Base-by-base conservation (phyloP, 2,329 filamentous ascomycete genomes). In the Arthrobotrys sinensis region DNA sequence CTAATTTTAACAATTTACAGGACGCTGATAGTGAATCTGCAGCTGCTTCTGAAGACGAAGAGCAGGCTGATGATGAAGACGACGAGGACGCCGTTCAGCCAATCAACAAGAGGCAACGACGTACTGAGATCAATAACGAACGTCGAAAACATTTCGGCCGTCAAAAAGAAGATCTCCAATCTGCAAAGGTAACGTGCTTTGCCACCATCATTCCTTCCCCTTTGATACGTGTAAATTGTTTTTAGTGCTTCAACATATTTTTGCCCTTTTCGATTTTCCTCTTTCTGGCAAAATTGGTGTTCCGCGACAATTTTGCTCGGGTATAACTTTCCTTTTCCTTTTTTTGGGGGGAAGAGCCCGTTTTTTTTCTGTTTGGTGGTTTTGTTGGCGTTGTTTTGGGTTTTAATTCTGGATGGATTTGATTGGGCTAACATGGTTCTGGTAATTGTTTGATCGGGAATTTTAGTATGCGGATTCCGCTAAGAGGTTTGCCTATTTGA, bases 141-240 rank as follows among this genome's bases (percentile, higher is more conserved):
- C 92, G 96, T 71, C 93, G 96, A 84, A 97, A 91, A 84, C 93
- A 97, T 79, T 92, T 97, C 82, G 94, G 94, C 83, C 97, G 93
- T 87, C 97, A 99, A 84, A 96, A 97, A 83, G 93, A 97, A 82
- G 90, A 91, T 66, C 85, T 99, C 6, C 94, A 95, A 83, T 93
- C 97, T 83, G 97, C 93, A 62, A 98, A 97, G 90, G 93, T 95
- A 87, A n/a, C 68, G 85, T 52, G 43, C 14, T 32, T 34, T 52
- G 36, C 34, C 36, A 5, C 3, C 11, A 50, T 36, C 48, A 34
- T 16, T 14, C 24, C n/a, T 66, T n/a, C 52, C 16, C 10, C 36
- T 24, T 65, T 52, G 46, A 40, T 55, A 53, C 63, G 70, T 63
- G 63, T 43, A 38, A 14, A 43, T 36, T 43, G 16, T 52, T 50